Conservation (phyloP, 2,329 filamentous ascomycete genomes). For the Aspergillus pseudotamarii region DNA sequence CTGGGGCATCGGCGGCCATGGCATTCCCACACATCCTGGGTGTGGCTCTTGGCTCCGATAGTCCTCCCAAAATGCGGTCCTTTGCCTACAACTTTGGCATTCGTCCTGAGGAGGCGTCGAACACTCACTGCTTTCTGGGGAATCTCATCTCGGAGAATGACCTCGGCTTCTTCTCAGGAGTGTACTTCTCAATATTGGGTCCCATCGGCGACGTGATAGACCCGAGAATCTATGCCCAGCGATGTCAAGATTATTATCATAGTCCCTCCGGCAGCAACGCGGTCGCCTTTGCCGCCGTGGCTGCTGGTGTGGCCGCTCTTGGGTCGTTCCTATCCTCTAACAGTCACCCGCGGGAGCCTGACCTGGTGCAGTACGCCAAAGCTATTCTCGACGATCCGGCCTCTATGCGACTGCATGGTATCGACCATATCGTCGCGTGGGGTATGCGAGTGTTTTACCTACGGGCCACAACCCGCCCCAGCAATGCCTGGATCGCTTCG, state of each 20-base stretch:
- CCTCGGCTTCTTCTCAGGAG: slow-evolving; percentile 24
- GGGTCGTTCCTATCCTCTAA: slow-evolving; percentile 32
- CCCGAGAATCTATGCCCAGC: slow-evolving; percentile 28
- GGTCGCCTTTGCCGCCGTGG: slow-evolving; percentile 30
- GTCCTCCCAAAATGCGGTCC: slow-evolving; percentile 28
- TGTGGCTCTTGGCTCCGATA: slow-evolving; percentile 28
- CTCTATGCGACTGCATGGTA: slow-evolving; percentile 27
- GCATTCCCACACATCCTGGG: slow-evolving; percentile 34
- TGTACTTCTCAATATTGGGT: slow-evolving; percentile 27
- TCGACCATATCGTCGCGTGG: slow-evolving; percentile 36
- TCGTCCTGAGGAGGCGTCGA: slow-evolving; percentile 32
- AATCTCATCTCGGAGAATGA: slow-evolving; percentile 30
- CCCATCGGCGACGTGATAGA: slow-evolving; percentile 29
- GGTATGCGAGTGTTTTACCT: slow-evolving; percentile 33
- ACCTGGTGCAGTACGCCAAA: slow-evolving; percentile 35
- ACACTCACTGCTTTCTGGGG: slow-evolving; percentile 24
- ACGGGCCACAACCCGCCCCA: slow-evolving; percentile 34
- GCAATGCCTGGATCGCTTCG: slow-evolving; percentile 36
- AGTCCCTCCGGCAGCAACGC: slow-evolving; percentile 12
- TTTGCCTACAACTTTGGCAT: slow-evolving; percentile 37
- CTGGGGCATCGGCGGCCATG: slow-evolving; percentile 34
- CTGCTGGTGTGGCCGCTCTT: slow-evolving; percentile 31
- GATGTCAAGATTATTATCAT: slow-evolving; percentile 32
- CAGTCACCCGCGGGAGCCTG: slow-evolving; percentile 28
- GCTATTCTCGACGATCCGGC: slow-evolving; percentile 34